Base-by-base conservation (phyloP, 768 basidiomycete genomes). In the Rhodotorula diobovata region DNA sequence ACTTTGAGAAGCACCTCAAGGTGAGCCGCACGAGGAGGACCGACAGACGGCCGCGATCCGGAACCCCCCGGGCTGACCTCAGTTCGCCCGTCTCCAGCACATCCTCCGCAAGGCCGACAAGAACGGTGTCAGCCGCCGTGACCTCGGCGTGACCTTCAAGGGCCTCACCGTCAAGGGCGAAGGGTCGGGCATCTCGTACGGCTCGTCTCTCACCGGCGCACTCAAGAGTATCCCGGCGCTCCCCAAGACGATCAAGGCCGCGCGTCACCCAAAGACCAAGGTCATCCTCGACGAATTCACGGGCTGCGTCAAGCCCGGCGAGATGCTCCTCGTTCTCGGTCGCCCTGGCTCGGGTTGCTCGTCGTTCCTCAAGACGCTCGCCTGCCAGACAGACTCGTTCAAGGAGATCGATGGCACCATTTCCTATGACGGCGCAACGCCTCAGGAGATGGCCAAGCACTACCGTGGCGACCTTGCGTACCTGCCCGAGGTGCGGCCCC, bases 401-500 rank as follows among this genome's bases (percentile, higher is more conserved):
- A 61, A 28, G 79, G 82, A 56, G 79, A 81, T 83, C 70, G 78
- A 81, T n/a, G 83, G 84, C 20, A 77, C 82, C 23, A 82, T 85
- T 57, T 60, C 61, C 23, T 78, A 85, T 64, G 82, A 83, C 62
- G 86, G 85, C 35, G 81, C 86, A 54, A 78, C 80, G 0, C 79
- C 70, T 2, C 21, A 69, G 20, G 80, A 83, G 55, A 85, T 87
- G 82, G 65, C 76, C 32, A 81, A 81, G 39, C 80, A 82, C 54
- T 85, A 84, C 79, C 79, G 81, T 6, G 93, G 92, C 61, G 90
- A 90, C 79, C 88, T 89, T 3, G 86, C 87, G 14, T 91, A 89
- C 78, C 89, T 90, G 72, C 76, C 76, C 30, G 75, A 77, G 64
- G 91, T 63, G 18, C 43, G 66, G 28, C 48, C 59, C 4, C 8